A percentile compares a stretch with the other conserved stretches of the same genome.
phyloP scores from a whole-genome alignment of 768 basidiomycete species.

The Cystobasidium ongulense region DNA sequence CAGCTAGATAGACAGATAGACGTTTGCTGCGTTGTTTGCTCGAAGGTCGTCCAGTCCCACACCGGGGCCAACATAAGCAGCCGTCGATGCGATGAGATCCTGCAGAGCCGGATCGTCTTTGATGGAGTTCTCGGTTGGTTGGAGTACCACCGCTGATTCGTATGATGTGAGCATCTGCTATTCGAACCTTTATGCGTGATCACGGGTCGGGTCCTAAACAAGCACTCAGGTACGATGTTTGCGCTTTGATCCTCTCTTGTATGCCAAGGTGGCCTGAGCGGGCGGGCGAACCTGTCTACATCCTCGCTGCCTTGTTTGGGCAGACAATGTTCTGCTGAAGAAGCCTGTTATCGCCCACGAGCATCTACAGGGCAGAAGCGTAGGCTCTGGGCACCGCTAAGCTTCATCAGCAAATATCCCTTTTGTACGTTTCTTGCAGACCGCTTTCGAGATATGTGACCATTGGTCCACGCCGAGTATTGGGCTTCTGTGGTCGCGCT shows the following conservation, averaged over 20 bases:
- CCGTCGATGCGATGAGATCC: background rate
- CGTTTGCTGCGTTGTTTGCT: background rate
- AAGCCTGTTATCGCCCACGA: too few species aligned
- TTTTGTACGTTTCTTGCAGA: too few species aligned
- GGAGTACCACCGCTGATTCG: background rate
- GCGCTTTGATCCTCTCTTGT: background rate
- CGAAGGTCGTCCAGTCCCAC: background rate
- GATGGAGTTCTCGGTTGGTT: constrained; percentile 2
- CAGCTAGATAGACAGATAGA: constrained; percentile 7
- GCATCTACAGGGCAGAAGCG: too few species aligned
- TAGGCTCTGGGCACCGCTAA: too few species aligned
- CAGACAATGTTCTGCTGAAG: too few species aligned
- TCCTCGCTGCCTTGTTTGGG: too few species aligned
- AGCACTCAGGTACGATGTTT: background rate
- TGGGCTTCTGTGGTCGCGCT: too few species aligned
- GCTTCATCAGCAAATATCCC: too few species aligned
- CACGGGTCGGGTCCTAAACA: background rate
- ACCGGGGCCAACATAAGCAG: constrained; percentile 3
- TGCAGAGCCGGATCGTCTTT: background rate
- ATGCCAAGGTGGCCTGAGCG: background rate
- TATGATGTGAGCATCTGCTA: background rate
- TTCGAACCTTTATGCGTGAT: background rate
- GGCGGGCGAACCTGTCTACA: background rate
- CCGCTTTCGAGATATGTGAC: too few species aligned
- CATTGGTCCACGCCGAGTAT: too few species aligned